phyloP scores from a whole-genome alignment of 768 basidiomycete genomes.

The Boletus rubropictus region DNA sequence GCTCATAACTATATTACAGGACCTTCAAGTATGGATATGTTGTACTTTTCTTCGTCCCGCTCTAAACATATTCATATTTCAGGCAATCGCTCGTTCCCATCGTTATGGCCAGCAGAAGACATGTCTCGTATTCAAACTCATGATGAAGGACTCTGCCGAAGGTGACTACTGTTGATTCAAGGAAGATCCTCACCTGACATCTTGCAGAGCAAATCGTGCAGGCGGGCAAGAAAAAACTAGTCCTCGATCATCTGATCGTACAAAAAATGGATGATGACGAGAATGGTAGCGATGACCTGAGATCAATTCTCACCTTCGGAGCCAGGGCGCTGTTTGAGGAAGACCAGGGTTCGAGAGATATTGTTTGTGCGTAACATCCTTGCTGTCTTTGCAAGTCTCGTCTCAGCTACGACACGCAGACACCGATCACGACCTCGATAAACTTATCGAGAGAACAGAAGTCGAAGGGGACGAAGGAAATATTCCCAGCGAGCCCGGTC shows the following conservation, averaged over 20 bases:
- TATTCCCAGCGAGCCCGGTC: conserved; percentile 42
- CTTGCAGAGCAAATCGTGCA: conserved; percentile 83
- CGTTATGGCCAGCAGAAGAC: conserved; percentile 94
- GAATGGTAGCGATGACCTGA: conserved; percentile 70
- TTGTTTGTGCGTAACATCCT: conserved; percentile 48
- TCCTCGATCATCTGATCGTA: conserved; percentile 91
- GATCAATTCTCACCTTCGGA: conserved; percentile 84
- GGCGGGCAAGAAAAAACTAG: conserved; percentile 91
- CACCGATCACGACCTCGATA: conserved; percentile 76
- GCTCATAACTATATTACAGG: conserved; percentile 38
- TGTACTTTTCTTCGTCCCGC: background rate
- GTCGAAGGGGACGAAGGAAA: conserved; percentile 56
- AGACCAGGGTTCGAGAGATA: conserved; percentile 52
- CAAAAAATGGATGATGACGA: conserved; percentile 91
- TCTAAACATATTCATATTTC: conserved; percentile 9
- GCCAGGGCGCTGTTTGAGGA: conserved; percentile 80
- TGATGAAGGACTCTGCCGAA: conserved; percentile 93
- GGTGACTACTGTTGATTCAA: conserved; percentile 38
- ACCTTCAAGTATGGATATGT: conserved; percentile 68
- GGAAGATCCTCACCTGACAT: conserved; percentile 2
- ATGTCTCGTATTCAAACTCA: conserved; percentile 91
- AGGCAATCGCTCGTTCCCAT: conserved; percentile 94
- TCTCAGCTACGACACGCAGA: conserved; percentile 38
- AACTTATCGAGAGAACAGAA: conserved; percentile 82
- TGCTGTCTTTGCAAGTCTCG: background rate